Base-by-base conservation (phyloP, 2,329 filamentous ascomycete species). In the Rhytidhysteron rufulum region DNA sequence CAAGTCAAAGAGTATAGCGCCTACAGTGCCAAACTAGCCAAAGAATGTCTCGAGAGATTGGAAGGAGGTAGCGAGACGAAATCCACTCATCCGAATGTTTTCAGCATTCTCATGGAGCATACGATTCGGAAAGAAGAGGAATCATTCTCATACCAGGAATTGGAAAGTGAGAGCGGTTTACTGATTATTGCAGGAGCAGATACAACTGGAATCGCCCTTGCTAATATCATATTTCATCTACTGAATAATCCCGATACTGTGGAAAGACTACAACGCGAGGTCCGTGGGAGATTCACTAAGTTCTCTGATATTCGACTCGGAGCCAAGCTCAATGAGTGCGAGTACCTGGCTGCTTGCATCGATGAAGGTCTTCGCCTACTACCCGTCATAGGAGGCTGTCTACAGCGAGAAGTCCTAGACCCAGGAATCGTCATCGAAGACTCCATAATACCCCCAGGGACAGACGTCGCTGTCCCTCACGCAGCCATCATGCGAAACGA, bases 101-200 rank as follows among this genome's bases (percentile, higher is more conserved):
- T 68, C 27, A 51, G 65, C 35, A 58, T 66, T 34, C n/a, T n/a
- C n/a, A n/a, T n/a, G 13, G 55, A 62, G 47, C 62, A 75, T 51
- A 62, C 65, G 13, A 13, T 27, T 27, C n/a, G n/a, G n/a, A 56
- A 69, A 43, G 66, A 66, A 4, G 57, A 63, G 42, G 48, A 62
- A 41, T 49, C 58, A 16, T 58, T 66, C 47, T 50, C 60, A 31
- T 40, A 51, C 38, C 54, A 55, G 25, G 70, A 74, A 40, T 48
- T 74, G 9, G 65, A 65, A 49, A 64, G 60, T 27, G 71, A 74
- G 44, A 63, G 60, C 29, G 62, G 68, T 31, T 64, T 68, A 4
- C 47, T 73, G 31, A 72, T 73, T 32, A 64, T 68, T 18, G 70
- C 70, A 1, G 70, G 62, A 9, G 55, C 54, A n/a, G 67, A 69